Evolutionary conservation across 2,329 filamentous ascomycete species (phyloP), one percentile per base, ranked within the genome.

Genomic region (Fusarium fujikuroi): DNA sequence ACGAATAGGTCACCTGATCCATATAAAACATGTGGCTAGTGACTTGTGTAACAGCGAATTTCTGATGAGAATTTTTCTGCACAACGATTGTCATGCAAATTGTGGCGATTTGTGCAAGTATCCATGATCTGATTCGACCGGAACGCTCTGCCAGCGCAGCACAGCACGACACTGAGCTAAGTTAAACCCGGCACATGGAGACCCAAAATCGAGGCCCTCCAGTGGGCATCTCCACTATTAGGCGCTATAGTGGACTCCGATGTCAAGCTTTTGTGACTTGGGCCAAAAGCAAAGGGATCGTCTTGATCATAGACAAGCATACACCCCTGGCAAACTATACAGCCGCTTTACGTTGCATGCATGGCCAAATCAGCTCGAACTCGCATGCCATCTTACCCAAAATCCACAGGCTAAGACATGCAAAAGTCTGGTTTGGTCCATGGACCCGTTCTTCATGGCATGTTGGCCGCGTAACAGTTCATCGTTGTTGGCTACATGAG

Each of bases 131-230:
- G 69, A 72, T 64, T 73, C 49, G 70, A 21, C 40, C 56, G n/a
- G 50, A 58, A 21, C 50, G 8, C 28, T 32, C 25, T 60, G 50
- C 39, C 63, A 40, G 44, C 52, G 32, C 59, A 63, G 46, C 54
- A 52, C 43, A 32, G 43, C 37, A 40, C 37, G 21, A 56, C 53
- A 65, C 30, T 69, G 54, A 70, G 11, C 57, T 47, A 70, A 56
- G 25, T 47, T 47, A 30, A 47, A 59, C 40, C 53, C 36, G 58
- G 57, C 42, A 43, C 37, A 58, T 50, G 54, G 54, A 37, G 40
- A 44, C 53, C 28, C n/a, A 32, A 59, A 66, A 67, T 67, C 67
- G 70, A 73, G 70, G 70, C 70, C 70, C 44, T 58, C 68, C 64
- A 69, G 56, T 70, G 14, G 25, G 19, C 14, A 39, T 52, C 60